Base-by-base conservation (phyloP, 306 rosid species). In the Prosopis cineraria region DNA sequence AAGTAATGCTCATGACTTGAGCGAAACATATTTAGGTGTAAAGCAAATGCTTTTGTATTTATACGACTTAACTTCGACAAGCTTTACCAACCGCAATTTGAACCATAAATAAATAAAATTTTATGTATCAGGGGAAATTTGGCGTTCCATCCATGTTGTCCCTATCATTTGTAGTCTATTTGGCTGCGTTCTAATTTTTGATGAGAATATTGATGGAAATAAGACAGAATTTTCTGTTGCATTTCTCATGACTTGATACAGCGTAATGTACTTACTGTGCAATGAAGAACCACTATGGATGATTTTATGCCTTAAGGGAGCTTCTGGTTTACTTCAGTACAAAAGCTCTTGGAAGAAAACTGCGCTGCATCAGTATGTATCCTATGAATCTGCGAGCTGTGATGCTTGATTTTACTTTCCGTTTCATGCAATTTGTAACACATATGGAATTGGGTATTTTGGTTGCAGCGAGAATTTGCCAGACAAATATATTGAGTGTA, bases 261-360 rank as follows among this genome's bases (percentile, higher is more conserved):
- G 99, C 74, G 97, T 95, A 73, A 87, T 91, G 98, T 91, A 95
- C 82, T 85, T 93, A 78, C 59, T 95, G 4, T 91, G 97, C 85
- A 91, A 95, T 33, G 99, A 95, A 80, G 99, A 95, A 77, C 94
- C 96, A 0, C 85, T 95, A 17, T 95, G 99, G 99, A 84, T 93
- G 98, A 89, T 31, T 86, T 79, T 88, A 48, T 93, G 96, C 89
- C 87, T 95, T 55, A 82, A 75, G 68, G 80, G 79, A 64, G 64
- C 79, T 30, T 85, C 90, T 68, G 98, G 94, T 67, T 89, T 88
- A 22, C 83, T 95, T 66, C 85, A 93, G 80, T 93, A 88, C 81
- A 84, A 84, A 85, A 89, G 93, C 83, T 89, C 98, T 39, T 95
- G 99, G 99, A 95, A 95, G 87, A 93, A 87, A 85, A 91, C 98